Evolutionary conservation across 495 filamentous ascomycete species (phyloP).

Genomic region (Cetradonia linearis): DNA sequence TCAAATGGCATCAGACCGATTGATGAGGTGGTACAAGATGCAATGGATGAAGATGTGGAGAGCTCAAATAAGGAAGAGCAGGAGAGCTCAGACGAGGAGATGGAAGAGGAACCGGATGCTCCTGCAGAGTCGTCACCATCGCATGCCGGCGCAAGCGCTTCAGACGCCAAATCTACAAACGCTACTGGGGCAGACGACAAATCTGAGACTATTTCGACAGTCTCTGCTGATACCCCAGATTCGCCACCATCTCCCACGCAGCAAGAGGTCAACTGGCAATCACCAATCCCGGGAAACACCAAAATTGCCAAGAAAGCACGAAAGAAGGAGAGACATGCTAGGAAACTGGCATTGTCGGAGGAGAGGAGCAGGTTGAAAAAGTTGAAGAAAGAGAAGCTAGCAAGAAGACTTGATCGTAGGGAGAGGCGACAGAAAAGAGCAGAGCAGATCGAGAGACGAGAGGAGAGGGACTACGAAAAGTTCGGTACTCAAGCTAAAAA

Average conservation of each 20-base stretch:
- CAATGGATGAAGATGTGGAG: conserved; percentile 38
- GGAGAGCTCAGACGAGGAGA: conserved; percentile 19
- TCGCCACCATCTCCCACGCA: conserved; percentile 25
- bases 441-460: conserved; percentile 34
- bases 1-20: conserved; percentile 32
- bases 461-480: conserved; percentile 42
- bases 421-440: conserved; percentile 38
- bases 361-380: conserved; percentile 38
- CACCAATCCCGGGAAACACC: conserved; percentile 27
- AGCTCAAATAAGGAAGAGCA: conserved; percentile 40
- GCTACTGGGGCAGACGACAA: conserved; percentile 26
- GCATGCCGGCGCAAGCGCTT: not conserved
- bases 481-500: conserved; percentile 47
- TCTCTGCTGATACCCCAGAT: conserved; percentile 27
- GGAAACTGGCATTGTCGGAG: conserved; percentile 30
- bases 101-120: conserved; percentile 12
- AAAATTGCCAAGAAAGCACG: conserved; percentile 29
- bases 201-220: conserved; percentile 26
- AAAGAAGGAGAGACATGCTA: conserved; percentile 29
- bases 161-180: not conserved
- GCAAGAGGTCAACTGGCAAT: conserved; percentile 29
- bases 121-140: not conserved
- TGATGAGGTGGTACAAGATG: conserved; percentile 34
- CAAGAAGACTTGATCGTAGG: conserved; percentile 29
- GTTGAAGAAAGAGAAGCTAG: conserved; percentile 36